Evolutionary conservation across 2,329 filamentous ascomycete genomes (phyloP), one percentile per base, ranked within the genome.

Genomic region (Geosmithia flava): DNA sequence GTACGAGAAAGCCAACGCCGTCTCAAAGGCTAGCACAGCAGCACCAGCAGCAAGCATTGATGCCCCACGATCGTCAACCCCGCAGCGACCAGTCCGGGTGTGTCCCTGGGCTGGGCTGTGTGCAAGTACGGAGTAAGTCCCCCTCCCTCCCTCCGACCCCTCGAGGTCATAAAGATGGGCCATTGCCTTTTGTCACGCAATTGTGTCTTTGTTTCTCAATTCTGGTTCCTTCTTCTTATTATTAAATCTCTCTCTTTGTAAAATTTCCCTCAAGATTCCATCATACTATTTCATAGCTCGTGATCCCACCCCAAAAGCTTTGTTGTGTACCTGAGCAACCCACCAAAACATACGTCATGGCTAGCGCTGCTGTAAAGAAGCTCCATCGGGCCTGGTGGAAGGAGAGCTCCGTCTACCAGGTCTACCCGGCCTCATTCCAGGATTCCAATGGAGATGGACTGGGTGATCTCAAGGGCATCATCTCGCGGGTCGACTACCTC

Each of bases 401-500:
- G 54, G 75, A 80, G 58, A 71, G 68, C 46, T 68, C 72, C 10
- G 74, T 80, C 20, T 81, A 81, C 57, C 76, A 81, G 53, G 72
- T 81, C 52, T 81, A 80, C 57, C 75, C 76, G 2, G 71, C 77
- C n/a, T 77, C 73, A 23, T 81, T 80, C 64, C 71, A 76, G 52
- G 76, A 80, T 58, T 72, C 71, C 42, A 78, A 72, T 19, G 73
- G 71, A 41, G 70, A 75, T 49, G 76, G 76, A 5, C 61, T 71
- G 44, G 76, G 76, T 41, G 76, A 80, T 51, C 60, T 80, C n/a
- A 69, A 68, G 44, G 76, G 77, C 39, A 76, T 80, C 53, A 76
- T 77, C 46, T 71, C 70, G 16, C 68, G 74, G 45, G 63, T 80
- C 17, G 73, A 77, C 56, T 78, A 80, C 53, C 66, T 78, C 50